Evolutionary conservation across 345 rosid genomes (phyloP).

Genomic region (Diplotaxis tenuifolia): DNA sequence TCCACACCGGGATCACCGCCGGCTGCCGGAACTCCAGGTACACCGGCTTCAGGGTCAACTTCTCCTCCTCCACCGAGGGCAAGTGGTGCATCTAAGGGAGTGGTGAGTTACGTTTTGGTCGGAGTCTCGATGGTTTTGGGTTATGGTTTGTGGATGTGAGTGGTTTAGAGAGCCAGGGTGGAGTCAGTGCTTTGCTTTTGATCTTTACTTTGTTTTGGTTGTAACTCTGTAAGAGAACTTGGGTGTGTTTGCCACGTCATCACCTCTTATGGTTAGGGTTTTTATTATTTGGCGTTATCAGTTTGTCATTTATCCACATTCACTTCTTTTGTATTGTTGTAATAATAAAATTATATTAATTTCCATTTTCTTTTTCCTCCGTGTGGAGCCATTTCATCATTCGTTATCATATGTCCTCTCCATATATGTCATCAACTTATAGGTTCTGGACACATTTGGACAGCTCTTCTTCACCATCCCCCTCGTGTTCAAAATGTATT

Average conservation of each 20-base stretch:
- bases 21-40: slow-evolving; percentile 10
- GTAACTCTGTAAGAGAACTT: background rate
- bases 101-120: slow-evolving; percentile 32
- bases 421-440: background rate
- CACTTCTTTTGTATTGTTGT: slow-evolving; percentile 16
- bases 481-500: background rate
- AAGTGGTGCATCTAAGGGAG: slow-evolving; percentile 30
- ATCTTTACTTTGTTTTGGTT: slow-evolving; percentile 10
- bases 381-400: background rate
- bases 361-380: background rate
- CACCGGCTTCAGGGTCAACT: slow-evolving; percentile 30
- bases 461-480: background rate
- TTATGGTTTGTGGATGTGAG: slow-evolving; percentile 34
- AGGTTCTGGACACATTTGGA: slow-evolving; percentile 17
- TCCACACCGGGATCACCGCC: slow-evolving; percentile 29
- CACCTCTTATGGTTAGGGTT: background rate
- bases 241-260: slow-evolving; percentile 17
- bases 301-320: slow-evolving; percentile 14
- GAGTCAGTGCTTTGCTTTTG: slow-evolving; percentile 33
- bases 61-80: slow-evolving; percentile 34
- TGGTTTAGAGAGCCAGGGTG: slow-evolving; percentile 30
- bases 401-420: background rate
- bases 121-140: slow-evolving; percentile 33
- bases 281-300: slow-evolving; percentile 2
- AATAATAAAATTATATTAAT: slow-evolving; percentile 15